phyloP scores from a whole-genome alignment of 208 protist species.

The Leishmania tropica region DNA sequence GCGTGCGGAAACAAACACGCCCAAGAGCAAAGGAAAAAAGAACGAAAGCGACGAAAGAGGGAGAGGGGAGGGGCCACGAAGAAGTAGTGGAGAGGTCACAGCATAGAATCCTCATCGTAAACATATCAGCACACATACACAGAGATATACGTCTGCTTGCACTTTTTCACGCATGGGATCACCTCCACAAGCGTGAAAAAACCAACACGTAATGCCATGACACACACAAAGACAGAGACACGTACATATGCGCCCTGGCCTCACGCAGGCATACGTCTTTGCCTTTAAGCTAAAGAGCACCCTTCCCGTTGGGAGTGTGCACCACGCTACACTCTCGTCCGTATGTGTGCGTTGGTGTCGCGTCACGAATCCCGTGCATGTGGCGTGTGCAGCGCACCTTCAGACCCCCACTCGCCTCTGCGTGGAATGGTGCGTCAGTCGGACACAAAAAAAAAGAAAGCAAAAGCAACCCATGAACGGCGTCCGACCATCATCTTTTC shows the following conservation, averaged over 20 bases:
- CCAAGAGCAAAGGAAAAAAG: background rate
- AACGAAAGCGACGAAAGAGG: no score
- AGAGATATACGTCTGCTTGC: slow-evolving; percentile 4
- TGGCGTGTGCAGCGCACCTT: background rate
- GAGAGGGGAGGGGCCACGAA: background rate
- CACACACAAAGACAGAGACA: slow-evolving; percentile 8
- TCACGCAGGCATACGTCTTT: background rate
- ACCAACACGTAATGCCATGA: no score
- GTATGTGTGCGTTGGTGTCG: no score
- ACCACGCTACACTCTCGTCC: no score
- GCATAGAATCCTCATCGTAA: no score
- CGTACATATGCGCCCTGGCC: accelerated
- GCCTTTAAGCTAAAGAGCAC: no score
- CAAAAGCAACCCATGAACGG: background rate
- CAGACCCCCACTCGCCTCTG: background rate
- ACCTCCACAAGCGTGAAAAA: no score
- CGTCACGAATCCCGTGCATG: background rate
- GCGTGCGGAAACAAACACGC: background rate
- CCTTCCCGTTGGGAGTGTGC: no score
- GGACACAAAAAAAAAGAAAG: background rate
- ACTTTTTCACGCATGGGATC: no score
- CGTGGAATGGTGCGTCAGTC: background rate
- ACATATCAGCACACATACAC: background rate
- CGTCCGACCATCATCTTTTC: background rate
- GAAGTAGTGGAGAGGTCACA: background rate